phyloP scores from a whole-genome alignment of 345 rosid genomes.

The Passiflora organensis region DNA sequence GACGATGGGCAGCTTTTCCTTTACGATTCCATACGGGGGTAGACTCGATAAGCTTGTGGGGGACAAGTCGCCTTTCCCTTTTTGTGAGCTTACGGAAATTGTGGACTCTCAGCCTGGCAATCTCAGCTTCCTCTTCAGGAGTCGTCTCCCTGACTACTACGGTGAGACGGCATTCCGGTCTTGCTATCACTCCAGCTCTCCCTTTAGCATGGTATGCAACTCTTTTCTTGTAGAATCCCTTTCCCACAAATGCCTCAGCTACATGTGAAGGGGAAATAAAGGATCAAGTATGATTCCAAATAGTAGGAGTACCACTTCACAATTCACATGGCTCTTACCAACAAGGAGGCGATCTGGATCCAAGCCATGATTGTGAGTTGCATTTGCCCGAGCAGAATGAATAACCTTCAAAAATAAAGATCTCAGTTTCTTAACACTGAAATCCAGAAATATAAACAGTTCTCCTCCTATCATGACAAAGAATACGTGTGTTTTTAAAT shows the following conservation, averaged over 20 bases:
- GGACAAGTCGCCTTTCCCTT: slow-evolving; percentile 63
- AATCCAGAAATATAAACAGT: slow-evolving; percentile 3
- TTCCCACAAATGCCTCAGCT: slow-evolving; percentile 95
- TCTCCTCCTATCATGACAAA: background rate
- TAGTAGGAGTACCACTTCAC: slow-evolving; percentile 1
- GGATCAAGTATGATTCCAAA: background rate
- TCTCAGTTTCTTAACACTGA: background rate
- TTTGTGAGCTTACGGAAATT: slow-evolving; percentile 73
- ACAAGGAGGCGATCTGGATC: slow-evolving; percentile 79
- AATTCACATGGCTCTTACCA: slow-evolving; percentile 44
- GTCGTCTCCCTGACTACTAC: slow-evolving; percentile 79
- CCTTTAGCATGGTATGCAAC: slow-evolving; percentile 62
- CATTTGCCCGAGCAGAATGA: slow-evolving; percentile 91
- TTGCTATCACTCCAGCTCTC: slow-evolving; percentile 45
- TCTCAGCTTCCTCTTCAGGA: slow-evolving; percentile 79
- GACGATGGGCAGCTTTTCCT: slow-evolving; percentile 24
- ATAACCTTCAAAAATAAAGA: slow-evolving; percentile 52
- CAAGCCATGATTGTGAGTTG: slow-evolving; percentile 85
- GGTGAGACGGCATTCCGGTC: slow-evolving; percentile 72
- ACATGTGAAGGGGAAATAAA: background rate
- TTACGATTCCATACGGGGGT: slow-evolving; percentile 82
- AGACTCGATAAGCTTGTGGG: slow-evolving; percentile 74
- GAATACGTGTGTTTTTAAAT: too few relatives aligned
- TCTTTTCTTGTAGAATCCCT: slow-evolving; percentile 69
- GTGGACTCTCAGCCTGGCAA: slow-evolving; percentile 70